Base-by-base conservation (phyloP, 306 rosid species). In the Dicorynia guianensis region DNA sequence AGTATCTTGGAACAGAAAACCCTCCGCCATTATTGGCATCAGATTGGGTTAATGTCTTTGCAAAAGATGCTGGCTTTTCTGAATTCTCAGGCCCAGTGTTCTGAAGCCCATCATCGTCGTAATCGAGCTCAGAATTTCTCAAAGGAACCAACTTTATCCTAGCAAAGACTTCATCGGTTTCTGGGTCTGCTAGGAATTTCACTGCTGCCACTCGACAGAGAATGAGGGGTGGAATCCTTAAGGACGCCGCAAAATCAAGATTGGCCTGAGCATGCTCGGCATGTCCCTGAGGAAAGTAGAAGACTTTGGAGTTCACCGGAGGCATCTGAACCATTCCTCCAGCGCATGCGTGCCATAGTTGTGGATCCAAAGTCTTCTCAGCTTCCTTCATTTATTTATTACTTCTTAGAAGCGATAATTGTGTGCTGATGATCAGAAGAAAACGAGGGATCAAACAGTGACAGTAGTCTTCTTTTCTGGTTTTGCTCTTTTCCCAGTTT, bases 1-100 rank as follows among this genome's bases (percentile, higher is more conserved):
- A 95, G 86, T 95, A 95, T 55, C 98, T 77, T 0, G 98, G 98
- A 33, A 95, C 98, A 0, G 97, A 92, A 72, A 95, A 95, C 0
- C 98, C 98, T 14, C 98, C 98, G 30, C 98, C 98, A 68, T 95
- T 95, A 87, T 95, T 95, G 40, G 98, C 97, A 66, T 95, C 98
- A 0, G 97, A 92, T 73, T 92, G 98, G 2, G 98, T 95, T 39
- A 95, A 79, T 14, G 98, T 95, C 86, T 95, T 95, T 0, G 98
- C 96, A 36, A 95, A 95, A 39, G 96, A 92, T 8, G 93, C 90
- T 7, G 96, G 96, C 71, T 95, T 95, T 35, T 95, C 97, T 1
- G 84, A 56, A 80, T 62, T 80, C 47, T 82, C 93, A 11, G 82
- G 55, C 61, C 44, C 85, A 18, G 55, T 43, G 9, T 64, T 82